Percentiles rank a stretch among this genome's conserved stretches.
Evolutionary conservation across 1,284 basidiomycete genomes (phyloP).

Genomic region (Trichosporon asahii): DNA sequence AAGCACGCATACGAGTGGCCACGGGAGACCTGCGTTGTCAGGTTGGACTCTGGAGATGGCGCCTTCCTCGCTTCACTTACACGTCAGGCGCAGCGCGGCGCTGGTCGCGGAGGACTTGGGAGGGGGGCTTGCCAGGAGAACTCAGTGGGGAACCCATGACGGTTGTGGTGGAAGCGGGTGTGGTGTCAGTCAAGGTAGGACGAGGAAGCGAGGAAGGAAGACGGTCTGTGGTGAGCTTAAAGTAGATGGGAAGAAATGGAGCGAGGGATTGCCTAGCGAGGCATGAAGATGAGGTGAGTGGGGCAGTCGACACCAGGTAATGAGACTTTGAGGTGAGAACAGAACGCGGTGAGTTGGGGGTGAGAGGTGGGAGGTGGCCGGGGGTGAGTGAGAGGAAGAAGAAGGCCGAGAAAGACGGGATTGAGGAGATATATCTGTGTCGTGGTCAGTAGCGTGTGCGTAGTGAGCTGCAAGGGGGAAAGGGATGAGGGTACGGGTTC

Average conservation of each 20-base stretch:
- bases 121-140: neutral
- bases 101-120: neutral
- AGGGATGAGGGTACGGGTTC: neutral
- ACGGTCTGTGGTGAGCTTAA: neutral
- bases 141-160: conserved; percentile 5
- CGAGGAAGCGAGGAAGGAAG: conserved; percentile 14
- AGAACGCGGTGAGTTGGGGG: neutral
- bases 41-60: neutral
- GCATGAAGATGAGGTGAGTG: conserved; percentile 8
- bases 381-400: conserved; percentile 3
- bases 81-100: conserved; percentile 9
- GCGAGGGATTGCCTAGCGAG: neutral
- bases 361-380: neutral
- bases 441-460: neutral
- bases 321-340: conserved; percentile 3
- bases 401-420: neutral
- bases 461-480: neutral
- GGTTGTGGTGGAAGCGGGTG: neutral
- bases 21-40: neutral
- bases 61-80: neutral
- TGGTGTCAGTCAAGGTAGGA: neutral
- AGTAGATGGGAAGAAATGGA: neutral
- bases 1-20: neutral
- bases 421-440: neutral
- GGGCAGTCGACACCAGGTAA: neutral